These are phyloP conservation scores for Aspergillus asperescens DNA, from an alignment of 495 filamentous ascomycete genomes.

Conservation along the genomic window DNA sequence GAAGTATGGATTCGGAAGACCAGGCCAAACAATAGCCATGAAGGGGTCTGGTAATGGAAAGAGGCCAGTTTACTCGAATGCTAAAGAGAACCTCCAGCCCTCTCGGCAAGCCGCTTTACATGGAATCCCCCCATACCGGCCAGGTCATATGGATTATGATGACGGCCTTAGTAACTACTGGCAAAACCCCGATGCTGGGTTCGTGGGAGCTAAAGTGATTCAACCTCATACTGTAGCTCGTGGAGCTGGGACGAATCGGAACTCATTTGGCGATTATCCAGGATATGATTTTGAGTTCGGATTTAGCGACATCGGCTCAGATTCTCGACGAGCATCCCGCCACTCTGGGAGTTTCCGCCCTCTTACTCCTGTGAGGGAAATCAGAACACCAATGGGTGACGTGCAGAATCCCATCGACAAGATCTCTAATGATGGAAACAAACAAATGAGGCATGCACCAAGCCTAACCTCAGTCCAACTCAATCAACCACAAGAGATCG, in stretches of 20 bases:
- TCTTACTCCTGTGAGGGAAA: constrained; percentile 23
- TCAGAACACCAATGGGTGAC: constrained; percentile 17
- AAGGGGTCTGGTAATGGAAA: constrained; percentile 4
- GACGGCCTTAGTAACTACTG: constrained; percentile 16
- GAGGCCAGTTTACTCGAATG: constrained; percentile 11
- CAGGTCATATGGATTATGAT: constrained; percentile 1
- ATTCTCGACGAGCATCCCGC: constrained; percentile 9
- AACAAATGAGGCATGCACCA: constrained; percentile 6
- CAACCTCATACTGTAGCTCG: constrained; percentile 8
- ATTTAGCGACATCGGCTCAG: constrained; percentile 10
- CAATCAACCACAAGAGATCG: constrained; percentile 23
- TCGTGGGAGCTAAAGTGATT: constrained; percentile 2
- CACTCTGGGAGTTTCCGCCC: constrained; percentile 20
- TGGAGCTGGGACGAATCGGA: constrained; percentile 2
- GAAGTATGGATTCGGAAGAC: constrained; percentile 24
- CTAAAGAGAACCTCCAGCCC: constrained; percentile 7
- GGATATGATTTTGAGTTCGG: constrained; percentile 18
- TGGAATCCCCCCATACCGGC: neutral
- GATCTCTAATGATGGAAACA: neutral
- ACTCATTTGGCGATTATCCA: neutral
- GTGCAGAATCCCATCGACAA: neutral
- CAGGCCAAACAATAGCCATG: constrained; percentile 10
- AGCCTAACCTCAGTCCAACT: constrained; percentile 5
- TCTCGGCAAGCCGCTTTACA: constrained; percentile 7
- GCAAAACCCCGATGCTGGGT: constrained; percentile 10